Evolutionary conservation across 2,329 filamentous ascomycete genomes (phyloP), one percentile per base, ranked within the genome.

Genomic region (Apiospora pterosperma): DNA sequence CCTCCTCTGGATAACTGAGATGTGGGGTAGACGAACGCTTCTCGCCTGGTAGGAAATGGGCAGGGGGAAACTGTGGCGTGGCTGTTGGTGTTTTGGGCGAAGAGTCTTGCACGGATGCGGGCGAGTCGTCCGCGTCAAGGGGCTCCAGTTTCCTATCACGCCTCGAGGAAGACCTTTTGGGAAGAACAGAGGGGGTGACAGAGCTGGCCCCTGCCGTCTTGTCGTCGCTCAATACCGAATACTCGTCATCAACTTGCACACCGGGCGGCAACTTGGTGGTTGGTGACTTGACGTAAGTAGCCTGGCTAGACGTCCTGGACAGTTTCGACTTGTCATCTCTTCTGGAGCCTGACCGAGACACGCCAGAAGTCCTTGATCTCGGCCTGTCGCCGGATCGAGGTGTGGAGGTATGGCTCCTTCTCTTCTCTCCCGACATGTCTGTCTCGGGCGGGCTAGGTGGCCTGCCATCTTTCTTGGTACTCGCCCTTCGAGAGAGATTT

Each of bases 391-490:
- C 72, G 62, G 81, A 67, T 68, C 67, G 79, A 66, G 67, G 75
- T 67, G 65, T 74, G 44, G 73, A 70, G 31, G 68, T 74, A 62
- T 73, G 74, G 71, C 71, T 78, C 67, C 71, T 76, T 69, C 72
- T 79, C 69, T 78, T 79, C 64, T 78, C 76, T 60, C 78, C 81
- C 2, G 85, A 85, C 21, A 88, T 67, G 65, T 89, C 87, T 4
- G 88, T 90, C 68, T 89, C 87, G 1, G 87, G 88, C 1, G 88
- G 88, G 63, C 84, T 90, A 3, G 86, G 87, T n/a, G 87, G 84
- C 67, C 87, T 79, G 62, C 78, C 79, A 69, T 83, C 79, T 71
- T 77, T 82, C 68, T 66, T 63, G 14, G 31, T 23, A 34, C 61
- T 63, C 21, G 72, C 69, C 5, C 77, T 77, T 76, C 65, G 28